Base-by-base conservation (phyloP, 768 basidiomycete genomes). In the Mycena polygramma region DNA sequence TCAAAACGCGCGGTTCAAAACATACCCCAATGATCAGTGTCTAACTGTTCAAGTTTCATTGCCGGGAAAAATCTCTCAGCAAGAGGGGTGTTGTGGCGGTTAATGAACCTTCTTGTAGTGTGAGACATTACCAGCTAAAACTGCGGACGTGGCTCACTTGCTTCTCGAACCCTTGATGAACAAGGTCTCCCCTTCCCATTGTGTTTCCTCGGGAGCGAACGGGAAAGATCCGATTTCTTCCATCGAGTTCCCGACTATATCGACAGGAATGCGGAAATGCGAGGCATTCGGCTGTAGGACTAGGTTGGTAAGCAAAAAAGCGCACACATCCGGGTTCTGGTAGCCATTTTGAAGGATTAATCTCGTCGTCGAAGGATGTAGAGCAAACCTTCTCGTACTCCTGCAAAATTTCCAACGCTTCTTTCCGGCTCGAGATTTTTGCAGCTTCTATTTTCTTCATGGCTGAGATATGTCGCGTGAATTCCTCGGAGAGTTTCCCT, bases 21-120 rank as follows among this genome's bases (percentile, higher is more conserved):
- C 90, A 71, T 77, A 94, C 94, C 92, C 96, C 96, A 98, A 79
- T 98, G 96, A 1, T 91, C 90, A 0, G 95, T 83, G 67, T 95
- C 91, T 35, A 97, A 79, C 30, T 80, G 85, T 75, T 90, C 87
- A 11, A 97, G 75, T 13, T 73, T 76, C 83, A 89, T 87, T 45
- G 85, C 81, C 0, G 96, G 95, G 82, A 97, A 98, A 79, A 94
- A 94, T 36, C 84, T 77, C 68, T 87, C 77, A 48, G 91, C 87
- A 8, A 87, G 73, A 0, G 89, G 88, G 9, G 90, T 79, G 75
- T 96, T 95, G 63, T 88, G 84, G 30, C 85, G 80, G 72, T 95
- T 96, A 77, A 96, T 89, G 79, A 92, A 95, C 61, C 92, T 72
- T 17, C 92, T 37, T 35, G 53, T 41, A 15, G 57, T 22, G 19